phyloP scores from a whole-genome alignment of 2,329 filamentous ascomycete species.

The Clonostachys rhizophaga region DNA sequence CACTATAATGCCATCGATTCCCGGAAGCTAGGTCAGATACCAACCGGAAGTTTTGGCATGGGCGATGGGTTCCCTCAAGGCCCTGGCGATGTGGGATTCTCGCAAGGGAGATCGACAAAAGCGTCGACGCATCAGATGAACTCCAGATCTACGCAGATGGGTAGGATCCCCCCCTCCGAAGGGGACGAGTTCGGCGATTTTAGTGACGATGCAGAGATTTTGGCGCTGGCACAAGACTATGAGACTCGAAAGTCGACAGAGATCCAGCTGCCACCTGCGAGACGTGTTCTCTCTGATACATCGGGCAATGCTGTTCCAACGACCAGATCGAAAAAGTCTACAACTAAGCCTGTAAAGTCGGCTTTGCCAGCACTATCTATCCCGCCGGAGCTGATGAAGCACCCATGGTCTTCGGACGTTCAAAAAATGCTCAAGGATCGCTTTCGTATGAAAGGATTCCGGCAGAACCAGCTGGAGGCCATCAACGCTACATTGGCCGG shows the following conservation, averaged over 20 bases:
- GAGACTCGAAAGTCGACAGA: conserved; percentile 21
- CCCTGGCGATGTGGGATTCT: no score
- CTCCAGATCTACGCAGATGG: no score
- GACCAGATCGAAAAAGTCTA: conserved; percentile 22
- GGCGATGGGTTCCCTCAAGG: no score
- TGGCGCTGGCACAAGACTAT: conserved; percentile 45
- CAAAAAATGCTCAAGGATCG: conserved; percentile 73
- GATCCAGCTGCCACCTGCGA: conserved; percentile 12
- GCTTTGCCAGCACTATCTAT: conserved; percentile 18
- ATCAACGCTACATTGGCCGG: conserved; percentile 90
- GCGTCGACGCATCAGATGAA: no score
- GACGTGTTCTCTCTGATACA: conserved; percentile 38
- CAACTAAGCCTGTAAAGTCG: no score
- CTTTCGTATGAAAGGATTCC: conserved; percentile 83
- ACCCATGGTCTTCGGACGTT: conserved; percentile 84
- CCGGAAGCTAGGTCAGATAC: no score
- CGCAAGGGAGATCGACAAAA: no score
- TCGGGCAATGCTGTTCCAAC: conserved; percentile 40
- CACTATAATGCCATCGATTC: no score
- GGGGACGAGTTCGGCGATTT: conserved; percentile 35
- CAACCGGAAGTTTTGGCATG: no score
- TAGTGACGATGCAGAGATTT: conserved; percentile 45
- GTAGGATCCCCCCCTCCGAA: no score
- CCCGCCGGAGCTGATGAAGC: conserved; percentile 52
- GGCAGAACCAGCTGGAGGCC: conserved; percentile 87